phyloP scores from a whole-genome alignment of 2,329 filamentous ascomycete genomes.

The Trichoderma pleuroti region DNA sequence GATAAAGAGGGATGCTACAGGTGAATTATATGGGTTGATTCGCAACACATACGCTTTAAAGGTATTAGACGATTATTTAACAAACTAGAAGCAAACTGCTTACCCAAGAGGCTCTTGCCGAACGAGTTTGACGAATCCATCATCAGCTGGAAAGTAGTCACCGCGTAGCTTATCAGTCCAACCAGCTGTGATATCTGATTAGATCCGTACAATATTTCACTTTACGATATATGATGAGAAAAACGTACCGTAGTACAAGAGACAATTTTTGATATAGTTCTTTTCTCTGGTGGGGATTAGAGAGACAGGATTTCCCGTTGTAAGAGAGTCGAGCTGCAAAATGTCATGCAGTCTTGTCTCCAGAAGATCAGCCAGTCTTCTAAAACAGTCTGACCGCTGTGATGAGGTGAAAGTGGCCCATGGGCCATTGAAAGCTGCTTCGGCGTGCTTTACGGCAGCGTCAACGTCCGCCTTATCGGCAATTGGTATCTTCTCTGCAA shows the following conservation, averaged over 20 bases:
- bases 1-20: neutral
- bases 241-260: neutral
- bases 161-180: conserved; percentile 2
- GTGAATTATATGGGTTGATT: neutral
- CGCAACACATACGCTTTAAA: neutral
- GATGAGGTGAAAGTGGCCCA: neutral
- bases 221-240: accelerated
- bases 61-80: neutral
- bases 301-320: neutral
- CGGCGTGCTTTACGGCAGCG: neutral
- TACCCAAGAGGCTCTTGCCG: conserved; percentile 4
- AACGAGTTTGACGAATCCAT: neutral
- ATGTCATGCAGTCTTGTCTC: neutral
- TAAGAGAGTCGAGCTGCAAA: neutral
- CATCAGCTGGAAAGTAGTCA: neutral
- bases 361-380: neutral
- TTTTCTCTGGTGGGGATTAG: conserved; percentile 1
- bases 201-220: neutral
- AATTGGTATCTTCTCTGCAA: conserved; percentile 3
- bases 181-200: neutral
- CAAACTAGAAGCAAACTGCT: neutral
- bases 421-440: neutral
- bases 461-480: neutral
- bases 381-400: neutral
- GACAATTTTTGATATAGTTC: conserved; percentile 5